Evolutionary conservation across 2,329 filamentous ascomycete species (phyloP), one percentile per base, ranked within the genome.

Genomic region (Verticillium zaregamsianum): DNA sequence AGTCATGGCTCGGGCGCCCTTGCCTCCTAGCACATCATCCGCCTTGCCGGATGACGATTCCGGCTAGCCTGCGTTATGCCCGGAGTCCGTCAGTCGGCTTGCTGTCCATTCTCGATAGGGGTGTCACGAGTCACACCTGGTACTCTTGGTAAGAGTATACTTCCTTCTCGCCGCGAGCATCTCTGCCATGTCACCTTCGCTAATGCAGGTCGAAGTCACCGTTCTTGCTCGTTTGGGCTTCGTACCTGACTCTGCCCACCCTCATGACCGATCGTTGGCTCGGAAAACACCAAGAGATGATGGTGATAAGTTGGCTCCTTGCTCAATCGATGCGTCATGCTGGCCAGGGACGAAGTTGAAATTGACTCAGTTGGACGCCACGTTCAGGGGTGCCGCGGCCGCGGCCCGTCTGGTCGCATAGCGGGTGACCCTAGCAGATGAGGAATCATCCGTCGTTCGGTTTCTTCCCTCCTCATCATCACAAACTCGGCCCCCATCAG

Each of bases 371-470:
- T 49, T 49, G 45, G n/a, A 49, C 20, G 45, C 45, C 45, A 49
- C n/a, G 45, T n/a, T 25, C 45, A 49, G 58, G 20, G 35, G 45
- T 55, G 58, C 58, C 45, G 58, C 58, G 58, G 58, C 58, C 45
- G 40, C 58, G 58, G 58, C 23, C 58, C 58, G 58, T 39, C 39
- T 54, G 58, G 58, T 59, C 58, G 58, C 58, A 59, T 59, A 31
- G 33, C 28, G n/a, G 52, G 58, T 45, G 58, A 25, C 45, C 45
- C 20, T 23, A 25, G 45, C 45, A 49, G 20, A n/a, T 5, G 7
- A 5, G 45, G 20, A 14, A 49, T 23, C 33, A n/a, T 49, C 45
- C 17, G 20, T 14, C 20, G n/a, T 23, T 49, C 20, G 45, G 45
- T 25, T 23, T n/a, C n/a, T 23, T 5, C 9, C 4, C 11, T 49